Base-by-base conservation (phyloP, 108 stramenopile genomes). In the Nitzschia sp. region DNA sequence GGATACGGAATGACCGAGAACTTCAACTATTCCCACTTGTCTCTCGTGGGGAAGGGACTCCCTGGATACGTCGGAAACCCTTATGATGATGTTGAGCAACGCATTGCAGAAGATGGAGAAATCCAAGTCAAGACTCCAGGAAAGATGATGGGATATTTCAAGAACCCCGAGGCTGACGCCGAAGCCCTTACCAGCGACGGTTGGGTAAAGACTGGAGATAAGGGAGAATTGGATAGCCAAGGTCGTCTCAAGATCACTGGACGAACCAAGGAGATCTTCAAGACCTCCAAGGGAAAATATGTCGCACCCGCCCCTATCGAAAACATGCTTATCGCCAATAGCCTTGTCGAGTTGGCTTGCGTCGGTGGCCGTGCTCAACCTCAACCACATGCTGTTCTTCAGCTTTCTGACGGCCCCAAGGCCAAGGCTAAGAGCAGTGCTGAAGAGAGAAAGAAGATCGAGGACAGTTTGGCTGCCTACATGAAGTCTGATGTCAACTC, bases 1-100 rank as follows among this genome's bases (percentile, higher is more conserved):
- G 89, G 89, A 34, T 90, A 90, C 69, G 89, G 89, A 12, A 90
- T 90, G 89, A 90, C 89, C 0, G 89, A 90, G 73, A 90, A 90
- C 53, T 90, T 90, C 83, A 90, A 90, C 76, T 90, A 85, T 61
- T 87, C 86, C 11, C 88, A 90, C 64, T 22, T 71, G 17, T 79
- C 57, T 29, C 57, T 53, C 3, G 77, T 80, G 24, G 86, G 86
- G 22, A 73, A 75, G 22, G 67, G 50, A 1, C 80, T 73, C 53
- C 78, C 76, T 14, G 88, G 88, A 73, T 90, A 87, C 51, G 88
- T 90, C 19, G 88, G 88, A 50, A 65, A 86, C 38, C 59, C 88
- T 10, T 80, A 86, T 24, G 62, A 64, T 51, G 84, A 81, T 58
- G 88, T 90, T 39, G 78, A 80, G n/a, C 80, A 80, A 10, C 82